phyloP scores from a whole-genome alignment of 345 rosid genomes.

The Corymbia maculata region DNA sequence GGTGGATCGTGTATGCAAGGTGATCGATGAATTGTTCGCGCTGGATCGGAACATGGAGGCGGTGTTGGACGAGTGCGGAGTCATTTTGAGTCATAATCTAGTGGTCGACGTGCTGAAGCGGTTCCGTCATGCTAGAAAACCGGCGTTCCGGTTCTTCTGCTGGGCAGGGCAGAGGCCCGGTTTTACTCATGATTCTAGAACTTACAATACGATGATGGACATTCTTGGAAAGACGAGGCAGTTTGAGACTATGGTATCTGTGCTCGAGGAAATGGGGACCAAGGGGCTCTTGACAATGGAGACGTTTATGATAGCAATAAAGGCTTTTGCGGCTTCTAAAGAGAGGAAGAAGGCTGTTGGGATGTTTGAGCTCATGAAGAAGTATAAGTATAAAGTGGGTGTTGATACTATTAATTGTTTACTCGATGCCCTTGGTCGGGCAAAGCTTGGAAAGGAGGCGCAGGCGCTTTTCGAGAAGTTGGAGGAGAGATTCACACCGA shows the following conservation, averaged over 20 bases:
- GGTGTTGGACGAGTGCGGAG: constrained; percentile 62
- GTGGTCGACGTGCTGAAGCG: constrained; percentile 52
- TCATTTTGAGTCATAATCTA: constrained; percentile 44
- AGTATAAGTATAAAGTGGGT: constrained; percentile 54
- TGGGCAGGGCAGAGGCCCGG: constrained; percentile 70
- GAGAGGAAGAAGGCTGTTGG: constrained; percentile 92
- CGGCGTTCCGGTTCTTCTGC: constrained; percentile 71
- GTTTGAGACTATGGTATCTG: constrained; percentile 76
- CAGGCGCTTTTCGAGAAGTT: constrained; percentile 59
- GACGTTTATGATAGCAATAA: constrained; percentile 60
- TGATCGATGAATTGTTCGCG: constrained; percentile 75
- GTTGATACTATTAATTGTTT: constrained; percentile 61
- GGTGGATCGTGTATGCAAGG: constrained; percentile 72
- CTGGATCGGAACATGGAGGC: constrained; percentile 91
- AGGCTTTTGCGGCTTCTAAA: constrained; percentile 77
- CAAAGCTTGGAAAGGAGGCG: constrained; percentile 85
- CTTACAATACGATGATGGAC: constrained; percentile 64
- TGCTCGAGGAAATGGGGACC: constrained; percentile 85
- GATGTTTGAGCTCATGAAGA: constrained; percentile 87
- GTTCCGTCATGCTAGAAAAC: constrained; percentile 74
- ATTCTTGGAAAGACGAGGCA: constrained; percentile 72
- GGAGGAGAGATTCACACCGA: constrained; percentile 62
- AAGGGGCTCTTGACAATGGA: constrained; percentile 57
- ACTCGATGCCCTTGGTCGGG: constrained; percentile 74
- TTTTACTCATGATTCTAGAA: constrained; percentile 62